Base-by-base conservation (phyloP, 805 yeast species). In the Scheffersomyces amazonensis region DNA sequence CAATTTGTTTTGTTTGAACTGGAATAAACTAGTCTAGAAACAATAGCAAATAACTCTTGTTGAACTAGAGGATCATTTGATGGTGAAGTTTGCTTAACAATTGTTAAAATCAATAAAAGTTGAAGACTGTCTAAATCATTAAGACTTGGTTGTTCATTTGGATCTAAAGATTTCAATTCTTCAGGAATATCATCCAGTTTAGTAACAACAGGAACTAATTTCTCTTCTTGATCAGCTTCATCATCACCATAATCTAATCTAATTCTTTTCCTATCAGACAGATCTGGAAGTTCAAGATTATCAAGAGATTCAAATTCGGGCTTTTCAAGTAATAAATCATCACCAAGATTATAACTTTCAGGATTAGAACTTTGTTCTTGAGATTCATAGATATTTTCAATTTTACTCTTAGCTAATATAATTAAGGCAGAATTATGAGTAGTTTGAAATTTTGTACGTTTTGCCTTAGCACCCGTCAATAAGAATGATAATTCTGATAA, bases 401-500 rank as follows among this genome's bases (percentile, higher is more conserved):
- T 55, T 16, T 62, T 54, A 35, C 77, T 69, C 39, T 77, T 74
- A 1, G 98, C 98, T 16, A 91, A 62, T 18, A 88, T 76, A 12
- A 90, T 75, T 42, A 91, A 73, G 28, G 87, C 79, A 0, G 96
- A 76, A 18, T 83, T 76, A n/a, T 81, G 78, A 23, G 69, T 72
- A 34, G 73, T 72, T 62, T 91, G 98, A 57, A 69, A 87, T 58
- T 86, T 86, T 3, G 98, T 91, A 54, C 93, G 73, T 55, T 81
- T 83, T 8, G 96, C 96, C 49, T 81, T 81, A 39, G 93, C 86
- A 48, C 98, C 98, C 1, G 97, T 85, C 32, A 91, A 63, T 0
- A 82, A 75, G 46, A 82, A 75, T 35, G 75, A 65, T 33, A 88
- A 70, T 1, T 78, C 74, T 0, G 89, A 78, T 9, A 83, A 54